Evolutionary conservation across 768 basidiomycete species (phyloP).

Genomic region (Suillus alpinus): DNA sequence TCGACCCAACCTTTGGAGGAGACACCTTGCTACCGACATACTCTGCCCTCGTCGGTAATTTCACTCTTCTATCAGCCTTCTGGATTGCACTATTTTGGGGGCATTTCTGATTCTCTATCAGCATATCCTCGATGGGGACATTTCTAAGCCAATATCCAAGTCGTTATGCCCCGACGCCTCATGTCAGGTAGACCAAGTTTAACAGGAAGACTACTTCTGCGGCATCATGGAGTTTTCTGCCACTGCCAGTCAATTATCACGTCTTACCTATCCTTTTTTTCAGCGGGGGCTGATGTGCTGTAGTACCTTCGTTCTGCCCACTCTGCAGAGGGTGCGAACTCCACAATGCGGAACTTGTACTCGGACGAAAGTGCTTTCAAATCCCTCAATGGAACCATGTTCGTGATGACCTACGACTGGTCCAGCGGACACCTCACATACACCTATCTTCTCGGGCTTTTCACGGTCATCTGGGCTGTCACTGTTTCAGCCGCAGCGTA

Average conservation of each 20-base stretch:
- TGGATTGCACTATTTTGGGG: no score
- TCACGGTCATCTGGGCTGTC: neutral
- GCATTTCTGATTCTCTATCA: no score
- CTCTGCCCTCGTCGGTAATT: no score
- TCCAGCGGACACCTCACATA: neutral
- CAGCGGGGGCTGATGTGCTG: neutral
- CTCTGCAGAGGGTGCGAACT: slow-evolving; percentile 1
- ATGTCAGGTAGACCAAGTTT: neutral
- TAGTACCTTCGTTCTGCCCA: slow-evolving; percentile 7
- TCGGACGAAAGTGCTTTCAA: neutral
- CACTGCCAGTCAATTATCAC: neutral
- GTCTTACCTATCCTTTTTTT: neutral
- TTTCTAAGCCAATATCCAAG: no score
- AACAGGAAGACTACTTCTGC: slow-evolving; percentile 4
- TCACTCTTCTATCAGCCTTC: no score
- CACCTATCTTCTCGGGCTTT: neutral
- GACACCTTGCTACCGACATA: no score
- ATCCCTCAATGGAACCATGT: neutral
- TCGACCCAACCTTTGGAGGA: no score
- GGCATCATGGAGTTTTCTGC: slow-evolving; percentile 7
- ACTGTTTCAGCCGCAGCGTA: neutral
- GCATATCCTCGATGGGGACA: no score
- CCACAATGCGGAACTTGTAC: neutral
- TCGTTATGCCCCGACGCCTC: no score
- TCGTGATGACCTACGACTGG: slow-evolving; percentile 1